Evolutionary conservation across 1,139 yeast species (phyloP), one percentile per base, ranked within the genome.

Genomic region (Suhomyces yuchorum): DNA sequence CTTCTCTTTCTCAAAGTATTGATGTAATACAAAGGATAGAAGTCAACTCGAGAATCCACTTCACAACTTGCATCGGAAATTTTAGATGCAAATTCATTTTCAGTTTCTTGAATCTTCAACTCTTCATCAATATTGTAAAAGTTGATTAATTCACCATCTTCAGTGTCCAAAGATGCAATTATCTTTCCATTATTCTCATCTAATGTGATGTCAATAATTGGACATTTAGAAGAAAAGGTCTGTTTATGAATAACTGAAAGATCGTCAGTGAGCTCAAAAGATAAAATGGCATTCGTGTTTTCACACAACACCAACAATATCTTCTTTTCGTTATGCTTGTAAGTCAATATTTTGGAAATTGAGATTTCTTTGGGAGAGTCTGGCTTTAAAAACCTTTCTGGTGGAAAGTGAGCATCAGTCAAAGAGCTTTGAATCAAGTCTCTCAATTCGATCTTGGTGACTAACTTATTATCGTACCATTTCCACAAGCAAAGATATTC

Each of bases 1-100:
- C 95, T 87, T 66, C 96, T 84, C 69, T 90, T 90, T 61, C 96
- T 84, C 57, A 90, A 74, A 39, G 82, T 77, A 51, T 80, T 77
- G 34, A 82, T 75, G 45, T 77, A 76, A 64, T 85, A 87, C 57
- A 89, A 75, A 14, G 93, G 88, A 54, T 81, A 82, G 46, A 81
- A 66, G 14, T 83, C 84, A 1, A 63, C 48, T 64, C 77, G 55
- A 51, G 68, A 59, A 2, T 66, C 62, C 8, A 70, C 70, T 12
- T 77, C 75, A 33, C 69, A 62, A 42, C 66, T 68, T 3, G 62
- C 57, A 2, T 51, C 49, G 1, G 70, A 51, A 12, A 70, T 59
- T 4, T 46, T 47, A 9, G 46, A 51, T 22, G 57, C 37, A 40
- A 45, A 33, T 50, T 37, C 43, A 49, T 24, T 44, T 26, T 12